Evolutionary conservation across 2,329 filamentous ascomycete species (phyloP).

Genomic region (Uncinocarpus reesii): DNA sequence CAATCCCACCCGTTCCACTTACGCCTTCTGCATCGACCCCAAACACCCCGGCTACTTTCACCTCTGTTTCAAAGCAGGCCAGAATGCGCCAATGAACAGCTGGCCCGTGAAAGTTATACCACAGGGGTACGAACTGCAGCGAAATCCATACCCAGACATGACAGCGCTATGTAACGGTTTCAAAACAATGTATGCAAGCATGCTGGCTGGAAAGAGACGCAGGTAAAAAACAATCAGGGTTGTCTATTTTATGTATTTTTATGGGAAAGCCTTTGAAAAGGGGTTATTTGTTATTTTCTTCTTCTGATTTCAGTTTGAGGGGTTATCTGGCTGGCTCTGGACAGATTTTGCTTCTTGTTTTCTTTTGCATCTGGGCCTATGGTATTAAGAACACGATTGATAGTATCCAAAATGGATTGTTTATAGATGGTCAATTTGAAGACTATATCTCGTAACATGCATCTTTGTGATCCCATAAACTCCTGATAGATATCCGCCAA

Average conservation of each 20-base stretch:
- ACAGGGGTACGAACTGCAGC: constrained; percentile 83
- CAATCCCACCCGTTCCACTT: constrained; percentile 85
- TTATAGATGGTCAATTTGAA: too few relatives aligned
- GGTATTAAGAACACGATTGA: not conserved
- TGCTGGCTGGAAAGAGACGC: constrained; percentile 34
- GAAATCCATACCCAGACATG: constrained; percentile 88
- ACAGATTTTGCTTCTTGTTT: not conserved
- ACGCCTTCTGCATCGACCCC: constrained; percentile 88
- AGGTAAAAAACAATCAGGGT: constrained; percentile 1
- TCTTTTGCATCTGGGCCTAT: not conserved
- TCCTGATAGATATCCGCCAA: too few relatives aligned
- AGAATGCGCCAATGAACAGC: constrained; percentile 58
- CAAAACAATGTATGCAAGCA: constrained; percentile 69
- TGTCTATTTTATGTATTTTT: constrained; percentile 8
- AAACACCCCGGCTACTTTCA: constrained; percentile 91
- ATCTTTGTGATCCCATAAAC: too few relatives aligned
- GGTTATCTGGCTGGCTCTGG: not conserved
- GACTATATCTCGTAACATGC: too few relatives aligned
- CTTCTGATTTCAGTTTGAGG: not conserved
- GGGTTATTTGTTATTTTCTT: not conserved
- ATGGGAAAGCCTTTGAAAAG: not conserved
- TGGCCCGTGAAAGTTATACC: constrained; percentile 88
- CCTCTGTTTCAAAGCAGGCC: constrained; percentile 90
- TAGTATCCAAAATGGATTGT: constrained; percentile 1
- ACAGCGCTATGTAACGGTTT: constrained; percentile 92